Evolutionary conservation across 177 flowering plant species (phyloP).

Genomic region (Tripterygium wilfordii): DNA sequence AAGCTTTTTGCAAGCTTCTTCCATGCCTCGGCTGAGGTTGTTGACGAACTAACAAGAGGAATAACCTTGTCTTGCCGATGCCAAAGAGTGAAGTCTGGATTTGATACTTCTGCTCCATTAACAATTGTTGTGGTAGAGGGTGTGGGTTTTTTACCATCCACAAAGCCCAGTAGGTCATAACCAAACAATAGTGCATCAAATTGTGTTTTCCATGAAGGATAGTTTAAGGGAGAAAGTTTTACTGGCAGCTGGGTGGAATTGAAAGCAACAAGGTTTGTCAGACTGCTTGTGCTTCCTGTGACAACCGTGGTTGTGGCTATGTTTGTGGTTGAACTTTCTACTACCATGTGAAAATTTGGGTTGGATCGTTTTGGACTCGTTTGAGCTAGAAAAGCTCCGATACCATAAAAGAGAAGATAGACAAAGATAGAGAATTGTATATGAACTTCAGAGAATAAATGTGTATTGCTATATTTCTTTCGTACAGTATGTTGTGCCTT

Average conservation of each 20-base stretch:
- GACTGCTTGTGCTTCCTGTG: not conserved
- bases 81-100: not conserved
- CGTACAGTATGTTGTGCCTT: too few relatives aligned
- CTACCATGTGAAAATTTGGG: too few relatives aligned
- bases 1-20: too few relatives aligned
- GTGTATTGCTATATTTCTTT: too few relatives aligned
- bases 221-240: constrained; percentile 19
- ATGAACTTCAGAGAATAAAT: too few relatives aligned
- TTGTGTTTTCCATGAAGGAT: constrained; percentile 12
- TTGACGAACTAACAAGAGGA: not conserved
- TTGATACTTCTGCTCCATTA: not conserved
- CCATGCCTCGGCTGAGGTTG: constrained; percentile 14
- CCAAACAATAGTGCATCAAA: constrained; percentile 9
- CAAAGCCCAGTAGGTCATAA: constrained; percentile 7
- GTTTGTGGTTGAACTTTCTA: too few relatives aligned
- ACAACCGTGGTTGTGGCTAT: not conserved
- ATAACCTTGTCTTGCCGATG: not conserved
- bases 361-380: too few relatives aligned
- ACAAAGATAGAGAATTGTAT: too few relatives aligned
- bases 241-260: not conserved
- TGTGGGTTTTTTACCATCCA: constrained; percentile 7
- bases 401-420: too few relatives aligned
- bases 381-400: too few relatives aligned
- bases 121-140: not conserved
- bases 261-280: not conserved